Percentiles rank a stretch among this genome's conserved stretches.
Evolutionary conservation across 2,329 filamentous ascomycete genomes (phyloP).

Genomic region (Cercospora zeina): DNA sequence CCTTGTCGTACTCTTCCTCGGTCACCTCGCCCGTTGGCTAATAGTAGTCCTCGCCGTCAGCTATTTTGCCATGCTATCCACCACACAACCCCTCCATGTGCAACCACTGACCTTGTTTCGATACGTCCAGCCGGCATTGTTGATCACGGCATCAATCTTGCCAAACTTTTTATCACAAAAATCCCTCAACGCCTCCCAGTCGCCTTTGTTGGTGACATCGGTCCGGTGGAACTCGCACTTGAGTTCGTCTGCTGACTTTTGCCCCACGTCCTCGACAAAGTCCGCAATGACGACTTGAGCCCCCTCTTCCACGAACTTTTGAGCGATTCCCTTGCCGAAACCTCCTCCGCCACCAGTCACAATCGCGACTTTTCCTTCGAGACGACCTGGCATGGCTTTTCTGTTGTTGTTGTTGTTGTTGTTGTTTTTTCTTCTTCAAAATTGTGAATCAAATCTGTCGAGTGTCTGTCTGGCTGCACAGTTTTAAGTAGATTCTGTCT

Average conservation of each 20-base stretch:
- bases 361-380: conserved; percentile 44
- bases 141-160: conserved; percentile 59
- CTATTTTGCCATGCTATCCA: background rate
- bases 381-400: conserved; percentile 24
- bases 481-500: background rate
- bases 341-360: conserved; percentile 63
- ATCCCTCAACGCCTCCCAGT: conserved; percentile 57
- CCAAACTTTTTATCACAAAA: conserved; percentile 52
- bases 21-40: conserved; percentile 62
- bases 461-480: background rate
- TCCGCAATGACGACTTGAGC: conserved; percentile 64
- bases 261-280: conserved; percentile 57
- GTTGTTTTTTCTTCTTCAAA: background rate
- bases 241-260: conserved; percentile 52
- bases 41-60: background rate
- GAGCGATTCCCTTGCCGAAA: conserved; percentile 63
- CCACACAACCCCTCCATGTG: background rate
- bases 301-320: conserved; percentile 61
- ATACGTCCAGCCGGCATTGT: conserved; percentile 63
- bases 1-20: conserved; percentile 64
- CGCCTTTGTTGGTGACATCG: conserved; percentile 56
- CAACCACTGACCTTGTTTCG: conserved; percentile 51
- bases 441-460: background rate
- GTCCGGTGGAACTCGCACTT: conserved; percentile 48
- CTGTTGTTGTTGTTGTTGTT: conserved; percentile 11